These are phyloP conservation scores for Hypoxylon trugodes DNA, from an alignment of 495 filamentous ascomycete species.

Conservation along the genomic window DNA sequence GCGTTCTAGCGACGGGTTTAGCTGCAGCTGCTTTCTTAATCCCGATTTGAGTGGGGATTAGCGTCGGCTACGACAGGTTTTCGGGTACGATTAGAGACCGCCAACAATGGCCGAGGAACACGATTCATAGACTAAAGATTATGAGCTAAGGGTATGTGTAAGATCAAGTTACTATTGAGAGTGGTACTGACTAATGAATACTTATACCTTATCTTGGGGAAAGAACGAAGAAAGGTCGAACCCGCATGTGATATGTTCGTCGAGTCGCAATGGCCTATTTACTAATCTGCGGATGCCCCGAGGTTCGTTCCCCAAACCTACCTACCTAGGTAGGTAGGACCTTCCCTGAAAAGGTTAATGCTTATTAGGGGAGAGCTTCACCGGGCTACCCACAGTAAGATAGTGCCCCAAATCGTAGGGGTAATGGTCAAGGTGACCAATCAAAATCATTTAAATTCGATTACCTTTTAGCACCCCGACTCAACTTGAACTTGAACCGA, in stretches of 20 bases:
- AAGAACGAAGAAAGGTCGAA: background rate
- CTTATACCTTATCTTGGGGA: too few relatives aligned
- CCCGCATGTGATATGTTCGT: background rate
- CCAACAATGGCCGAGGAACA: too few relatives aligned
- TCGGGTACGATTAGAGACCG: too few relatives aligned
- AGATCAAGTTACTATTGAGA: too few relatives aligned
- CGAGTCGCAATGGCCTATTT: background rate
- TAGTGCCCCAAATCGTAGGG: background rate
- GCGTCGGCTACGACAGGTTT: too few relatives aligned
- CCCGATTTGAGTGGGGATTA: too few relatives aligned
- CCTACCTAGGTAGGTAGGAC: background rate
- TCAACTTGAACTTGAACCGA: constrained; percentile 30
- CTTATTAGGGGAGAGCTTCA: background rate
- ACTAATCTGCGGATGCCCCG: background rate
- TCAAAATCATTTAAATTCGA: constrained; percentile 20
- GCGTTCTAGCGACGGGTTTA: too few relatives aligned
- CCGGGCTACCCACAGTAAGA: background rate
- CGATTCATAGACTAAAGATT: too few relatives aligned
- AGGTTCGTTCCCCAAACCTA: background rate
- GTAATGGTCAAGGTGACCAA: constrained; percentile 15
- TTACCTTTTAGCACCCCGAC: background rate
- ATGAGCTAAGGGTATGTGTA: too few relatives aligned
- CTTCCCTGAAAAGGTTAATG: background rate
- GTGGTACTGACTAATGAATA: too few relatives aligned
- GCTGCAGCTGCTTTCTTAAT: too few relatives aligned